Conservation (phyloP, 352 stramenopile species). For the Ochromonadaceae sp. region DNA sequence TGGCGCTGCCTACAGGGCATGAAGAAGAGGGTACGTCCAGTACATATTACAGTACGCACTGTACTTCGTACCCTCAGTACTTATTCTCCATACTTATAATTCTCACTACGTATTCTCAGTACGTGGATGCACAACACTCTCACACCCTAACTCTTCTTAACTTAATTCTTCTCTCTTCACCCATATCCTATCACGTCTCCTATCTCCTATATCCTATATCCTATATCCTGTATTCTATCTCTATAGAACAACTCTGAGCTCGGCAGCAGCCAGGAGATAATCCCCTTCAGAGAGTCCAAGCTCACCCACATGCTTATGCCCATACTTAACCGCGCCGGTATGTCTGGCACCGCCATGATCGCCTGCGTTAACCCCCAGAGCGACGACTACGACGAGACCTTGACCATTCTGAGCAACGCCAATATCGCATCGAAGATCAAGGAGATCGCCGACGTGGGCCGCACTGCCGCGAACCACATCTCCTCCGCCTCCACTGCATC, state of each 20-base stretch:
- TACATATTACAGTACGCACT: background rate
- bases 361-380: conserved; percentile 81
- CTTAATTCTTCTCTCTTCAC: no score
- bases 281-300: conserved; percentile 94
- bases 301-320: conserved; percentile 90
- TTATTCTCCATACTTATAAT: no score
- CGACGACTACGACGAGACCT: conserved; percentile 86
- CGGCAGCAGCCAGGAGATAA: conserved; percentile 67
- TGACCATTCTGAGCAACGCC: conserved; percentile 84
- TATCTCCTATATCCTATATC: no score
- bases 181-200: no score
- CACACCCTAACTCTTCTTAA: no score
- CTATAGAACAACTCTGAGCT: no score
- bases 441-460: conserved; percentile 26
- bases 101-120: no score
- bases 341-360: conserved; percentile 74
- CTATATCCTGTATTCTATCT: background rate
- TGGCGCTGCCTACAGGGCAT: conserved; percentile 88
- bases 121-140: no score
- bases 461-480: background rate
- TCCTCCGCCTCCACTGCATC: background rate
- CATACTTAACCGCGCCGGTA: conserved; percentile 60
- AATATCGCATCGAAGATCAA: conserved; percentile 71
- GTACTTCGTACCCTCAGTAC: no score
- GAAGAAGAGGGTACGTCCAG: conserved; percentile 34